Conservation (phyloP, 768 basidiomycete genomes). For the Termitomyces eurrhizus region DNA sequence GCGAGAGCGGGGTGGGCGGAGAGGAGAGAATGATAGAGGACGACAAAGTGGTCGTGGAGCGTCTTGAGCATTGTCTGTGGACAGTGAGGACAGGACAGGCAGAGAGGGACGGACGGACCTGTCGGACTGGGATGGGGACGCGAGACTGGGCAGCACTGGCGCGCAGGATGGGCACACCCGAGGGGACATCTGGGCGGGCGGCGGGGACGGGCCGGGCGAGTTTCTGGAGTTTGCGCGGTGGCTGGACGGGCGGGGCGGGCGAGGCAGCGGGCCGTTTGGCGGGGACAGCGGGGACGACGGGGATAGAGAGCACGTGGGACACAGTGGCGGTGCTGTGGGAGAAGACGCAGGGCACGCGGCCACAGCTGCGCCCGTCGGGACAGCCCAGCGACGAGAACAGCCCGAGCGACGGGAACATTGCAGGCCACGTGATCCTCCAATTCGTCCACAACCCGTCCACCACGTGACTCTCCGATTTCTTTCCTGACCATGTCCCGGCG, state of each 20-base stretch:
- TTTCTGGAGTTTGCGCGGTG: constrained; percentile 64
- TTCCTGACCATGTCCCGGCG: neutral
- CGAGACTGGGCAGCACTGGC: constrained; percentile 66
- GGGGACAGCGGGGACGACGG: constrained; percentile 28
- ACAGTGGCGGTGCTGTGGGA: constrained; percentile 49
- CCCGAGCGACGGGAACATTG: constrained; percentile 62
- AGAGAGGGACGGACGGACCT: constrained; percentile 37
- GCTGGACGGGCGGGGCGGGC: constrained; percentile 37
- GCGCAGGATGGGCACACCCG: constrained; percentile 60
- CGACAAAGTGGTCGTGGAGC: constrained; percentile 67
- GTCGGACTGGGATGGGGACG: constrained; percentile 70
- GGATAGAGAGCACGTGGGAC: constrained; percentile 33
- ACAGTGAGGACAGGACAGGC: constrained; percentile 9
- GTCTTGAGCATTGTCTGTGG: constrained; percentile 70
- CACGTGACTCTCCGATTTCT: too few relatives aligned
- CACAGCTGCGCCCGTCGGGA: constrained; percentile 49
- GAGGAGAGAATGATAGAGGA: constrained; percentile 59
- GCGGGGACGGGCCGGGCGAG: constrained; percentile 31
- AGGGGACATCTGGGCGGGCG: constrained; percentile 16
- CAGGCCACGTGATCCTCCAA: neutral
- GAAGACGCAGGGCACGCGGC: constrained; percentile 56
- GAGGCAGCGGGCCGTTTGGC: constrained; percentile 48
- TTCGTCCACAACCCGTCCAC: neutral
- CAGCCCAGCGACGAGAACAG: constrained; percentile 59
- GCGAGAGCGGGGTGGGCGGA: constrained; percentile 58